Evolutionary conservation across 2,329 filamentous ascomycete species (phyloP), one percentile per base, ranked within the genome.

Genomic region (Nannizziopsis barbatae): DNA sequence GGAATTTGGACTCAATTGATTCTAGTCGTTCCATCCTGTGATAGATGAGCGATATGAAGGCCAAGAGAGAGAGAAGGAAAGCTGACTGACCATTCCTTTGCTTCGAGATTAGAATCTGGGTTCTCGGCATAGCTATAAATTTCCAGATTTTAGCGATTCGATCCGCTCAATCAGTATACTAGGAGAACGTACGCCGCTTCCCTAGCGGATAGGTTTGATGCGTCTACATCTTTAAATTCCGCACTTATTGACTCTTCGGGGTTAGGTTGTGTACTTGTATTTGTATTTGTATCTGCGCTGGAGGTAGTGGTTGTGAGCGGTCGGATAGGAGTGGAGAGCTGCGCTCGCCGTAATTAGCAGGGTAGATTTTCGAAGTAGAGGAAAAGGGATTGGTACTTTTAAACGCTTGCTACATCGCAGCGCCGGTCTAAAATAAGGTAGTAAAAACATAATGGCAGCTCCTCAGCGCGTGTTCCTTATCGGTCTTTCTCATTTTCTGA

Each of bases 1-100:
- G 82, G 49, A 71, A 61, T 22, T 63, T 62, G 32, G 57, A 45
- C 14, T 55, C 56, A 31, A 69, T 50, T 50, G 58, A 57, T 41
- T 60, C 58, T 46, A 70, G 47, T 35, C 67, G 65, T 42, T 66
- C 58, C 27, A 56, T 55, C 67, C 67, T 70, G 44, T 35, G 27
- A 12, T 7, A 27, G 22, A 7, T 27, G 3, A 27, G 22, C 7
- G 22, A 27, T 27, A 4, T 27, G 7, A 27, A 27, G 22, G 22
- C 7, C n/a, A n/a, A n/a, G 22, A 27, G 22, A 27, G 7, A 27
- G 7, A 27, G 22, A 7, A 7, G 22, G 3, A 3, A 7, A 27
- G 22, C 22, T 15, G 30, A 17, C 40, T 49, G 3, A 42, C 42
- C 47, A 49, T 43, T 30, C 32, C 39, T 49, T 49, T 11, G 47